Percentiles rank a stretch among this genome's conserved stretches.
Conservation (phyloP, 1,284 basidiomycete species). For the Inonotus obliquus region DNA sequence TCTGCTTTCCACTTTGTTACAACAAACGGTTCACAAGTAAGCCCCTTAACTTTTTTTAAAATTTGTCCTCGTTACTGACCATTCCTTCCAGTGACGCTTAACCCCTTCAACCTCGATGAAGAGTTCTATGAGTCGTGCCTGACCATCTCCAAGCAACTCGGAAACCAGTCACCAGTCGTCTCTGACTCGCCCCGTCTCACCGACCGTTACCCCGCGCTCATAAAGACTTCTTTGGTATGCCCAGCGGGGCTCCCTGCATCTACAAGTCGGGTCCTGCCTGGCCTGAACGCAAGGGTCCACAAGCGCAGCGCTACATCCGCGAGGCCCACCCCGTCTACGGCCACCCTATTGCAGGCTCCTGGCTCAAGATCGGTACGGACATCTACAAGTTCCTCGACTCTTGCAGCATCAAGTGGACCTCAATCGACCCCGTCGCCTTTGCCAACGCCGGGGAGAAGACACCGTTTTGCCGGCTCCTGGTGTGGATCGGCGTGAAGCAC, state of each 20-base stretch:
- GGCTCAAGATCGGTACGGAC: neutral
- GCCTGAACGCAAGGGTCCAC: slow-evolving; percentile 23
- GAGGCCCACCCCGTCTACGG: slow-evolving; percentile 24
- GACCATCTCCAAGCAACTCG: neutral
- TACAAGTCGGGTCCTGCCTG: slow-evolving; percentile 24
- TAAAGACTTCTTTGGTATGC: slow-evolving; percentile 25
- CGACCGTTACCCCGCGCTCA: slow-evolving; percentile 18
- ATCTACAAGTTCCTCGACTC: neutral
- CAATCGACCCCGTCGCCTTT: slow-evolving; percentile 8
- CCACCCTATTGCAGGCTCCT: slow-evolving; percentile 13
- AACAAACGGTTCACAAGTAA: neutral
- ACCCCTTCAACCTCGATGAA: neutral
- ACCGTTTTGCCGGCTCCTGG: slow-evolving; percentile 34
- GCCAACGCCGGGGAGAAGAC: neutral
- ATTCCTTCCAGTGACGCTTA: neutral
- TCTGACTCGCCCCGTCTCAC: slow-evolving; percentile 15
- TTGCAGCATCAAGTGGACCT: slow-evolving; percentile 16
- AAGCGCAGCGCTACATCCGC: slow-evolving; percentile 23
- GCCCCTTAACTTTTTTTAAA: neutral
- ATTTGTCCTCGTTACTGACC: neutral
- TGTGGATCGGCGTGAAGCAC: slow-evolving; percentile 38
- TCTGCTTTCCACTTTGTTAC: neutral
- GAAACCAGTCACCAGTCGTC: neutral
- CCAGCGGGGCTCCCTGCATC: slow-evolving; percentile 17
- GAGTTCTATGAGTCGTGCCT: neutral